Evolutionary conservation across 2,329 filamentous ascomycete species (phyloP).

Genomic region (Bipolaris zeicola): DNA sequence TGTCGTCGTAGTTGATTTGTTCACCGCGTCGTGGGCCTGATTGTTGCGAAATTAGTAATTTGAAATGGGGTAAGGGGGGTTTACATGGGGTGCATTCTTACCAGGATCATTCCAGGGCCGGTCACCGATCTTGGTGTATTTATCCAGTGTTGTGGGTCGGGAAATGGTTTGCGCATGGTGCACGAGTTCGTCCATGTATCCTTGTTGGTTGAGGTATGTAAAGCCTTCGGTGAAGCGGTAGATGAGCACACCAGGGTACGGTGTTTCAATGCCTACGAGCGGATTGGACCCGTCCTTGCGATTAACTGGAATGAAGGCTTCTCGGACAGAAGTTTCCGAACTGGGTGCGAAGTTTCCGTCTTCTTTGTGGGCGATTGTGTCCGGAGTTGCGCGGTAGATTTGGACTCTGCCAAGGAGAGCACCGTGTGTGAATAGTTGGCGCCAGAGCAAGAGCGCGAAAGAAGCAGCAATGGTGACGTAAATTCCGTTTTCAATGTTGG

Average conservation of each 20-base stretch:
- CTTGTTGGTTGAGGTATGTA: conserved; percentile 93
- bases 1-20: conserved; percentile 53
- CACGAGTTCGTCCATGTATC: conserved; percentile 75
- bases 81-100: neutral
- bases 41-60: neutral
- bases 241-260: conserved; percentile 92
- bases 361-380: conserved; percentile 65
- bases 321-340: conserved; percentile 24
- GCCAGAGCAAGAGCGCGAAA: conserved; percentile 77
- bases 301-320: conserved; percentile 69
- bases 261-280: conserved; percentile 74
- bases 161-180: conserved; percentile 62
- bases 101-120: conserved; percentile 95
- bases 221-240: conserved; percentile 95
- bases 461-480: conserved; percentile 84
- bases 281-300: conserved; percentile 93
- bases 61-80: neutral
- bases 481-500: conserved; percentile 87
- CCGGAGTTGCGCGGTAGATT: conserved; percentile 81
- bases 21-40: conserved; percentile 61
- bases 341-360: conserved; percentile 19
- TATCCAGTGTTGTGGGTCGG: conserved; percentile 73
- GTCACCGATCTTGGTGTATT: conserved; percentile 64
- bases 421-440: conserved; percentile 80
- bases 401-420: conserved; percentile 77